These are phyloP conservation scores for Nyssa sinensis DNA, from an alignment of 148 eudicot species.

Conservation along the genomic window DNA sequence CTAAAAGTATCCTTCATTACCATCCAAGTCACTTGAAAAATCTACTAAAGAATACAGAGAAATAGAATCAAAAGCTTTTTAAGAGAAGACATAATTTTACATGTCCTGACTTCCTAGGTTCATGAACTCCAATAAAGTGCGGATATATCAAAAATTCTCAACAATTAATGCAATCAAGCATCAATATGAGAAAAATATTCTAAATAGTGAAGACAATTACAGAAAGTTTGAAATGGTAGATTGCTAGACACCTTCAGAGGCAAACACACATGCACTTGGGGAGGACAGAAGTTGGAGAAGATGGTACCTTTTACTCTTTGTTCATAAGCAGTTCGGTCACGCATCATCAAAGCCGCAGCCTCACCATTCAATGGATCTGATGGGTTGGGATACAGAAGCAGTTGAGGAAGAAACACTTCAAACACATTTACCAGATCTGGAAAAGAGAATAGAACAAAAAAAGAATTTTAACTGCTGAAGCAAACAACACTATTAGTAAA, in stretches of 20 bases:
- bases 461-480: not conserved
- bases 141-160: not conserved
- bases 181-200: not conserved
- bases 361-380: conserved; percentile 79
- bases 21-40: too few relatives aligned
- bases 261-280: not conserved
- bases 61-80: too few relatives aligned
- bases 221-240: not conserved
- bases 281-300: not conserved
- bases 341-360: conserved; percentile 82
- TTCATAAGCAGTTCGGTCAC: conserved; percentile 63
- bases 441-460: not conserved
- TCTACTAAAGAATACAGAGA: too few relatives aligned
- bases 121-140: not conserved
- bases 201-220: not conserved
- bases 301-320: conserved; percentile 64
- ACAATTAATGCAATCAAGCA: not conserved
- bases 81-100: too few relatives aligned
- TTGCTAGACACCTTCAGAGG: not conserved
- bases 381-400: conserved; percentile 76
- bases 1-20: too few relatives aligned
- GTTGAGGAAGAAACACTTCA: conserved; percentile 86
- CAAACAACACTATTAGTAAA: not conserved
- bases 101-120: too few relatives aligned
- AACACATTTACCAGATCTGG: conserved; percentile 77